A percentile compares a stretch with the other conserved stretches of the same genome.
Evolutionary conservation across 1,139 yeast genomes (phyloP).

Genomic region (Yamadazyma spencermartinsiae): DNA sequence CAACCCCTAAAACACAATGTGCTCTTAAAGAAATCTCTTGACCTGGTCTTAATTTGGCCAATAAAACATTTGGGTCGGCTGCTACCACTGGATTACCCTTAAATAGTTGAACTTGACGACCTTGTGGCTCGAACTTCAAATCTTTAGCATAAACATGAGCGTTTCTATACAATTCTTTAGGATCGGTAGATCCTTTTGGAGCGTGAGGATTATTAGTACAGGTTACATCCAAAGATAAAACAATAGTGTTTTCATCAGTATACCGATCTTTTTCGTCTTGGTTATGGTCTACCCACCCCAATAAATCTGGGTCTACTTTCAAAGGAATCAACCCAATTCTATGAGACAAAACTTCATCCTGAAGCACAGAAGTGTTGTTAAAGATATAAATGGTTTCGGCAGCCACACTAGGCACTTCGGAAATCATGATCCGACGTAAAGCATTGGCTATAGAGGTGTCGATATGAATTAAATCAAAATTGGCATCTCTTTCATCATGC

Average conservation of each 20-base stretch:
- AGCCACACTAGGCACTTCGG: constrained; percentile 96
- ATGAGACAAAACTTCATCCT: constrained; percentile 95
- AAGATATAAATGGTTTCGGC: constrained; percentile 87
- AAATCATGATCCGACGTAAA: constrained; percentile 92
- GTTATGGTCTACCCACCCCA: constrained; percentile 71
- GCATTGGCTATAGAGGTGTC: constrained; percentile 96
- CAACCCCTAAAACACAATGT: constrained; percentile 89
- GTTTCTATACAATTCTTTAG: constrained; percentile 78
- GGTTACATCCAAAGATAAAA: constrained; percentile 73
- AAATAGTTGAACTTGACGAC: constrained; percentile 72
- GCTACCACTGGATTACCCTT: constrained; percentile 72
- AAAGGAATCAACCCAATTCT: constrained; percentile 91
- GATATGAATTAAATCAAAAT: constrained; percentile 81
- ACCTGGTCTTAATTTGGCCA: constrained; percentile 94
- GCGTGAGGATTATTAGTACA: constrained; percentile 89
- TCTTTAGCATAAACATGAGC: constrained; percentile 87
- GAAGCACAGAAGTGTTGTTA: constrained; percentile 94
- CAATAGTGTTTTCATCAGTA: constrained; percentile 88
- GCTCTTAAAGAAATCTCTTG: constrained; percentile 91
- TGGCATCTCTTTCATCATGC: constrained; percentile 69
- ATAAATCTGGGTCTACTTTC: constrained; percentile 85
- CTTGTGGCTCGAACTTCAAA: constrained; percentile 88
- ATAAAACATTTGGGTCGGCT: constrained; percentile 80
- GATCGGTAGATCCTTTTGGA: constrained; percentile 75
- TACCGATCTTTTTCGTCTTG: constrained; percentile 68